Evolutionary conservation across 2,329 filamentous ascomycete species (phyloP).

Genomic region (Cladorrhinum sp.): DNA sequence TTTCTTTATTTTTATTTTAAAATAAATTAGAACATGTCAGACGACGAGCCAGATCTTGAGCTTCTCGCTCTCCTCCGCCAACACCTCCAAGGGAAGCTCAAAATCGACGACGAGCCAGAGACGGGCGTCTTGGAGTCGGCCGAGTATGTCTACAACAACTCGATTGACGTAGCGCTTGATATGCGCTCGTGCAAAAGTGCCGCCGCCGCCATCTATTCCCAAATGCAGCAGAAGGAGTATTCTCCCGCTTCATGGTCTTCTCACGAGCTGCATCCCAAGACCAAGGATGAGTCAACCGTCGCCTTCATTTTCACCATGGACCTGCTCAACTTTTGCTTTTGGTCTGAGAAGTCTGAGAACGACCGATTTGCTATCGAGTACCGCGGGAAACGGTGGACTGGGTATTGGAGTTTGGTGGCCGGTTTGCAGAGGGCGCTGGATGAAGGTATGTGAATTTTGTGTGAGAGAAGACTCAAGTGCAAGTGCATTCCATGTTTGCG

Average conservation of each 20-base stretch:
- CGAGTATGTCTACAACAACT: slow-evolving; percentile 85
- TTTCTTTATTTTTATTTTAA: background rate
- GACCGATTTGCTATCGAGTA: slow-evolving; percentile 84
- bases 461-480: no score
- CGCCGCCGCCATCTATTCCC: slow-evolving; percentile 70
- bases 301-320: slow-evolving; percentile 98
- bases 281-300: slow-evolving; percentile 74
- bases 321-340: slow-evolving; percentile 94
- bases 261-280: slow-evolving; percentile 85
- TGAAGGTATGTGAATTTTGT: slow-evolving; percentile 58
- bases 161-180: slow-evolving; percentile 87
- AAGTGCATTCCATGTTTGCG: no score
- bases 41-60: slow-evolving; percentile 87
- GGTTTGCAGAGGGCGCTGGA: slow-evolving; percentile 82
- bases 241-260: slow-evolving; percentile 82
- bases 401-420: slow-evolving; percentile 93
- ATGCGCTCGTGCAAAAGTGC: slow-evolving; percentile 79
- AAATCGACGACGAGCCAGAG: slow-evolving; percentile 59
- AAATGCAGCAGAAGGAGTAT: slow-evolving; percentile 82
- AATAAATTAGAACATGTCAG: slow-evolving; percentile 35
- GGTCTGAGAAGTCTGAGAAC: slow-evolving; percentile 69
- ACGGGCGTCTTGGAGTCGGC: slow-evolving; percentile 80
- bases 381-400: slow-evolving; percentile 77
- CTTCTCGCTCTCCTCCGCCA: slow-evolving; percentile 81
- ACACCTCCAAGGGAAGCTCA: slow-evolving; percentile 62